Conservation (phyloP, 2,329 filamentous ascomycete genomes). For the Herpotrichia juniperi region DNA sequence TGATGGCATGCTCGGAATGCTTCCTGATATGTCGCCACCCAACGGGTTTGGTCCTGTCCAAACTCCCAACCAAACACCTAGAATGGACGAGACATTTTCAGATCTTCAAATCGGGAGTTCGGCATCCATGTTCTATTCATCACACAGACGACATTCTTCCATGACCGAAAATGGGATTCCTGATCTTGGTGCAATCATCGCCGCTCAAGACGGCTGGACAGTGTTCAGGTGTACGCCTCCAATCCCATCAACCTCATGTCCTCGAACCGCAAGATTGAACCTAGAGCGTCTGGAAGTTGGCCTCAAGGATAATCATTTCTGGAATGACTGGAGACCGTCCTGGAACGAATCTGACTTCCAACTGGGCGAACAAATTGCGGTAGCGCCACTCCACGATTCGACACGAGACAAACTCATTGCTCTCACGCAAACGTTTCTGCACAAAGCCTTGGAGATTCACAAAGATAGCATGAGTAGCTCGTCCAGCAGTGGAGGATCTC, state of each 20-base stretch:
- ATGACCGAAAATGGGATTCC: conserved; percentile 44
- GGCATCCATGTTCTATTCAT: conserved; percentile 48
- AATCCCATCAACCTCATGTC: conserved; percentile 55
- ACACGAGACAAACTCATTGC: conserved; percentile 73
- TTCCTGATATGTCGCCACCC: conserved; percentile 49
- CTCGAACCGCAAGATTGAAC: conserved; percentile 57
- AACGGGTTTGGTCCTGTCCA: conserved; percentile 49
- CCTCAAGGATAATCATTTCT: conserved; percentile 57
- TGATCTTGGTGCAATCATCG: conserved; percentile 56
- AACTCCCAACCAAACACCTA: conserved; percentile 55
- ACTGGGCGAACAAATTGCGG: conserved; percentile 53
- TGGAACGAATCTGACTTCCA: conserved; percentile 57
- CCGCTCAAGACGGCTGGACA: conserved; percentile 59
- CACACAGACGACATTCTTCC: conserved; percentile 46
- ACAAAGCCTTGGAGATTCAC: conserved; percentile 73
- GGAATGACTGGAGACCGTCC: conserved; percentile 58
- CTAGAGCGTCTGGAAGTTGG: conserved; percentile 59
- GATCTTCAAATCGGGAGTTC: conserved; percentile 54
- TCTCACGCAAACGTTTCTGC: conserved; percentile 72
- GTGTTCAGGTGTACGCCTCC: conserved; percentile 59
- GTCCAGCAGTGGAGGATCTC: conserved; percentile 50
- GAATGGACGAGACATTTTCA: conserved; percentile 54
- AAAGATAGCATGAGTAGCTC: conserved; percentile 55
- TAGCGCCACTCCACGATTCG: conserved; percentile 57
- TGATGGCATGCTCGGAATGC: conserved; percentile 53